A percentile compares a stretch with the other conserved stretches of the same genome.
Conservation (phyloP, 257 asterid genomes). For the Salvia splendens region DNA sequence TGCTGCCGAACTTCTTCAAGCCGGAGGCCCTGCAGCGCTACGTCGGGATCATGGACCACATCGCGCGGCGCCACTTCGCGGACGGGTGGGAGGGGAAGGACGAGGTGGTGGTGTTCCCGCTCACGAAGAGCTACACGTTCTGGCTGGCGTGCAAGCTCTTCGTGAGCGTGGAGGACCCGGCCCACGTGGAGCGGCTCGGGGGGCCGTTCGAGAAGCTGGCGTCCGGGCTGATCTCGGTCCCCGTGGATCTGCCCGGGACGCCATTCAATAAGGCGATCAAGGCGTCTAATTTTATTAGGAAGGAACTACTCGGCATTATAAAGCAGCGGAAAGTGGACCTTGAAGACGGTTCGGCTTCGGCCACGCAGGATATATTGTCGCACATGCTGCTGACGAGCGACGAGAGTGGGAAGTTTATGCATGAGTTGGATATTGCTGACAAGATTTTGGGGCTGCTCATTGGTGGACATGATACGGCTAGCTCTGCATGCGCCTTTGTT, state of each 20-base stretch:
- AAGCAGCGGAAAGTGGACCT: conserved; percentile 45
- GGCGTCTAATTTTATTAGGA: conserved; percentile 44
- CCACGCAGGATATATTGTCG: conserved; percentile 50
- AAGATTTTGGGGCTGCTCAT: conserved; percentile 53
- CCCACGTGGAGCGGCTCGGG: conserved; percentile 35
- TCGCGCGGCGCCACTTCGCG: conserved; percentile 48
- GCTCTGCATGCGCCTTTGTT: conserved; percentile 53
- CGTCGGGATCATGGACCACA: conserved; percentile 57
- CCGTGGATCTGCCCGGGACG: conserved; percentile 58
- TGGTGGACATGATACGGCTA: conserved; percentile 59
- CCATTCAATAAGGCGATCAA: conserved; percentile 55
- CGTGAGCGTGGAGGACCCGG: conserved; percentile 55
- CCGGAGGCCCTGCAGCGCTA: conserved; percentile 56
- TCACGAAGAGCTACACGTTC: conserved; percentile 51
- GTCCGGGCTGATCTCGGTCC: conserved; percentile 53
- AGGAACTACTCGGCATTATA: conserved; percentile 46
- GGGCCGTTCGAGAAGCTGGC: conserved; percentile 47
- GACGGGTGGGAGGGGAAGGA: conserved; percentile 45
- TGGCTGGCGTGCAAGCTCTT: conserved; percentile 52
- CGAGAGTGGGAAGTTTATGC: conserved; percentile 45
- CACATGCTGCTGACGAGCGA: conserved; percentile 50
- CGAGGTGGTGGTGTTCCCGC: conserved; percentile 41
- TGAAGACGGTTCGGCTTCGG: conserved; percentile 45
- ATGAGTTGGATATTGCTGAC: conserved; percentile 45
- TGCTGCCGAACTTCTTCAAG: conserved; percentile 57